phyloP scores from a whole-genome alignment of 257 asterid species.

The Oldenlandia corymbosa region DNA sequence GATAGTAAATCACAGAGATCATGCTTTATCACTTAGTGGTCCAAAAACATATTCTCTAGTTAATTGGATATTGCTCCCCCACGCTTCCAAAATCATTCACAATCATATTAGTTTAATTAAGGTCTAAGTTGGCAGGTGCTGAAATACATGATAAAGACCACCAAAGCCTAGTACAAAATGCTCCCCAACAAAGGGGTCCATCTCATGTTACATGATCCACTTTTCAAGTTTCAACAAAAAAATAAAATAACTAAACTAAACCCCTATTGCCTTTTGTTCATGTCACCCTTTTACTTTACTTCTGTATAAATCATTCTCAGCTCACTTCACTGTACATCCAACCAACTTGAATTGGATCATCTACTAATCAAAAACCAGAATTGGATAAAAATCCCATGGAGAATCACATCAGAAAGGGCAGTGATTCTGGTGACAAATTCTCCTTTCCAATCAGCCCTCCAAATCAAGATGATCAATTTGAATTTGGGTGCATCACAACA shows the following conservation, averaged over 20 bases:
- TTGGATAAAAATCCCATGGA: conserved; percentile 36
- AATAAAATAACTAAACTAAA: background rate
- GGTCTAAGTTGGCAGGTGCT: conserved; percentile 16
- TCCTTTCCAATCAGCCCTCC: conserved; percentile 43
- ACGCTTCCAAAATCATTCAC: conserved; percentile 42
- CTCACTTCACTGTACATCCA: background rate
- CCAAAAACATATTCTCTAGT: background rate
- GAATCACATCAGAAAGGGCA: conserved; percentile 19
- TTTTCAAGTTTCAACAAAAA: conserved; percentile 34
- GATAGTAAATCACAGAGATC: background rate
- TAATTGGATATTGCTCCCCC: conserved; percentile 9
- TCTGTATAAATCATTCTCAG: conserved; percentile 13
- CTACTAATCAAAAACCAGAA: no score
- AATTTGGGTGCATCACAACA: conserved; percentile 28
- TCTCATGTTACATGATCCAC: conserved; percentile 22
- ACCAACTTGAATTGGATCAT: background rate
- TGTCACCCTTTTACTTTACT: conserved; percentile 13
- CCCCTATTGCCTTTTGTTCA: conserved; percentile 27
- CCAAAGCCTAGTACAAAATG: conserved; percentile 18
- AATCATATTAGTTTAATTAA: no score
- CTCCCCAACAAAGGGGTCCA: conserved; percentile 39
- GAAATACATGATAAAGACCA: conserved; percentile 27
- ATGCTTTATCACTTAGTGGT: background rate
- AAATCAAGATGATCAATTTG: conserved; percentile 25
- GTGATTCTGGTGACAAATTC: conserved; percentile 39